phyloP scores from a whole-genome alignment of 345 rosid genomes.

The Leavenworthia alabamica region DNA sequence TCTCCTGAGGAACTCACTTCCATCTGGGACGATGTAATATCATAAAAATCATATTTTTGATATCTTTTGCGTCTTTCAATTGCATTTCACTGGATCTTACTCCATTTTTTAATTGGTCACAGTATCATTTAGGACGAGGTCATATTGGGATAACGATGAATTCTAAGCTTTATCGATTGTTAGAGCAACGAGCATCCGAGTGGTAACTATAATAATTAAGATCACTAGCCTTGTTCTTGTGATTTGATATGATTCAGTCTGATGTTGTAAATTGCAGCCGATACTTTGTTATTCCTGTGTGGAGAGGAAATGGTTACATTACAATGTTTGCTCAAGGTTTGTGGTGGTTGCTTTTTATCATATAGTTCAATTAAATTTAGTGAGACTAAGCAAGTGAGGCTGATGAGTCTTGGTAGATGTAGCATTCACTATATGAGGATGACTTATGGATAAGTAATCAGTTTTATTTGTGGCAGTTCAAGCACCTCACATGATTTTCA shows the following conservation, averaged over 20 bases:
- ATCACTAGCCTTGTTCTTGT: constrained; percentile 6
- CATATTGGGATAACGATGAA: constrained; percentile 74
- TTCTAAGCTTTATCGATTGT: constrained; percentile 58
- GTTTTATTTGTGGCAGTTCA: constrained; percentile 54
- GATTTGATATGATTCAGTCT: neutral
- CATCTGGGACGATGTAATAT: constrained; percentile 75
- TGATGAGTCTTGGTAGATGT: neutral
- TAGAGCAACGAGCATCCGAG: constrained; percentile 73
- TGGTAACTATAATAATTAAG: constrained; percentile 53
- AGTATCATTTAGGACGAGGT: constrained; percentile 92
- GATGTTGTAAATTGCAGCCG: constrained; percentile 45
- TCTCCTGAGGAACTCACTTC: constrained; percentile 78
- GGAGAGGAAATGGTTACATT: constrained; percentile 88
- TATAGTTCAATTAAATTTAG: neutral
- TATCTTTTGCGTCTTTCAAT: neutral
- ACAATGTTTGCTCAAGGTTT: constrained; percentile 53
- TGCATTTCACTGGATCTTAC: neutral
- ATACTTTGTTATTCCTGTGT: constrained; percentile 78
- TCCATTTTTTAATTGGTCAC: constrained; percentile 26
- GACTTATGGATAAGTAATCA: neutral
- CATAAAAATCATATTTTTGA: neutral
- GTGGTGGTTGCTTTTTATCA: neutral
- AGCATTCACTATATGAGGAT: neutral
- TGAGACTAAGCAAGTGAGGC: neutral
- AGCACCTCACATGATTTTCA: constrained; percentile 79